Conservation (phyloP, 2,329 filamentous ascomycete genomes). For the Ophiostoma fasciatum region DNA sequence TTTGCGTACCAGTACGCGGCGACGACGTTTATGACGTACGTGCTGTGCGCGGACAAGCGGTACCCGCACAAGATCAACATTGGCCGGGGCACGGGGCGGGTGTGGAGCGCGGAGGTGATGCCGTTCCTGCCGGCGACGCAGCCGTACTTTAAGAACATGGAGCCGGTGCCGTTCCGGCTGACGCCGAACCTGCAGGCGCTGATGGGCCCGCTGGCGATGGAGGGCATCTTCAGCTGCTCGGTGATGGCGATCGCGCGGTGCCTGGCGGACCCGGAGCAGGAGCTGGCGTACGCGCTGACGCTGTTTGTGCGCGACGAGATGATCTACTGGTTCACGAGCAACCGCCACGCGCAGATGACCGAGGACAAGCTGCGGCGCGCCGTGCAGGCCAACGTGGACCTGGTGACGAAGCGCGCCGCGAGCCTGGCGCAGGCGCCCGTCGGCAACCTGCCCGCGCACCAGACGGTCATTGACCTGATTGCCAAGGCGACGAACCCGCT, state of each 20-base stretch:
- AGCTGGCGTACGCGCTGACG: constrained; percentile 87
- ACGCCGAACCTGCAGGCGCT: constrained; percentile 92
- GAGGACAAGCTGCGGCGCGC: constrained; percentile 54
- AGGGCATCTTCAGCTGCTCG: constrained; percentile 89
- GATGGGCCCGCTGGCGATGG: constrained; percentile 89
- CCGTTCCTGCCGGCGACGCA: constrained; percentile 73
- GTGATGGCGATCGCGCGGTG: constrained; percentile 95
- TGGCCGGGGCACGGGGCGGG: constrained; percentile 71
- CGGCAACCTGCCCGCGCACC: constrained; percentile 80
- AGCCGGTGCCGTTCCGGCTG: constrained; percentile 91
- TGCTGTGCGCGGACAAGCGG: constrained; percentile 91
- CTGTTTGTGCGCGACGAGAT: constrained; percentile 97
- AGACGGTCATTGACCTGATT: constrained; percentile 91
- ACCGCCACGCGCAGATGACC: constrained; percentile 48
- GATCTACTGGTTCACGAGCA: constrained; percentile 86
- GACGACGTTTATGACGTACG: constrained; percentile 96
- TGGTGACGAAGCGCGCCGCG: constrained; percentile 81
- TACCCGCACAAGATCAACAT: constrained; percentile 95
- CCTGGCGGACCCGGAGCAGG: constrained; percentile 73
- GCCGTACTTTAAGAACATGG: constrained; percentile 85
- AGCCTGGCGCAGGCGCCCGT: constrained; percentile 66
- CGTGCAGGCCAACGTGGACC: constrained; percentile 58
- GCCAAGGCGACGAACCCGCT: constrained; percentile 86
- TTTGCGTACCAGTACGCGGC: constrained; percentile 93
- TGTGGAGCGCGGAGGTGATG: constrained; percentile 93